Evolutionary conservation across 1,284 basidiomycete species (phyloP), one percentile per base, ranked within the genome.

Genomic region (Puccinia triticina): DNA sequence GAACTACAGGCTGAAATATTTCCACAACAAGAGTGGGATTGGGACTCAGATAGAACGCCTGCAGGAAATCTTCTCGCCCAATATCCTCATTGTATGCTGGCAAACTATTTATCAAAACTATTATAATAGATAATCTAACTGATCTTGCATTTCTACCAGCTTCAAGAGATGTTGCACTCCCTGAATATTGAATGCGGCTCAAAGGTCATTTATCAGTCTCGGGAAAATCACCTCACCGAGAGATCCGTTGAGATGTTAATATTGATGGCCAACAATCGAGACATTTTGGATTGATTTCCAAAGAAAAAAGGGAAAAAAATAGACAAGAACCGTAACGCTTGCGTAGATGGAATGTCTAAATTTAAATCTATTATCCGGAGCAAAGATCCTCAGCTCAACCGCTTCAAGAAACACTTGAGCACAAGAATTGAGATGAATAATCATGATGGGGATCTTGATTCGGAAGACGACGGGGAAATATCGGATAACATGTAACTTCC

Each of bases 21-120:
- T 75, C 29, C 29, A 75, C 57, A 75, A 75, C 53, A 75, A 75
- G 46, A 71, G 69, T 29, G 69, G 69, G 8, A 71, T 71, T 29
- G 69, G 69, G 10, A 71, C 69, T 1, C 43, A 48, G 29, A 71
- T 71, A 12, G n/a, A 71, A 0, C 46, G n/a, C 1, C 29, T 71
- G 50, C 1, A 23, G 29, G 69, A 71, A 2, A 26, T 71, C 11
- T 53, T 71, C 69, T 71, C 69, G 18, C 43, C 48, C 23, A 71
- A 71, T 1, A 48, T 71, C 14, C 2, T 71, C 1, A 1, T 50
- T 2, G 69, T 71, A 71, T 1, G 43, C 29, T 32, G n/a, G n/a
- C n/a, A n/a, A 11, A 14, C 5, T 14, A 32, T 11, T 7, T 61
- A 34, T 59, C n/a, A 26, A 23, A 59, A 26, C 21, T 14, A 34